These are phyloP conservation scores for Primulina eburnea DNA, from an alignment of 257 asterid species.

Conservation along the genomic window DNA sequence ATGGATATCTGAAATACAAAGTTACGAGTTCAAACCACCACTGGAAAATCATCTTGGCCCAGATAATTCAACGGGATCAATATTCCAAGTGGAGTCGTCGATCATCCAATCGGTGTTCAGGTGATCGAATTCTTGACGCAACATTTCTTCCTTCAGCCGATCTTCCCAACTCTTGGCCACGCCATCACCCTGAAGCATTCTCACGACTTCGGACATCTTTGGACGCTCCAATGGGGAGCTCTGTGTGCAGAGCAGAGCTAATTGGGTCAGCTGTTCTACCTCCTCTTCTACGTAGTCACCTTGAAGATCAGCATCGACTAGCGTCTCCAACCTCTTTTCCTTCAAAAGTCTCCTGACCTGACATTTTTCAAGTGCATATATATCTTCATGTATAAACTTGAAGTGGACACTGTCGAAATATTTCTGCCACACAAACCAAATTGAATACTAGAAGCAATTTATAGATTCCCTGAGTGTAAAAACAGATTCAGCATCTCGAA, in stretches of 20 bases:
- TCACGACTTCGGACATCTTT: conserved; percentile 87
- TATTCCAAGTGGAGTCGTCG: conserved; percentile 58
- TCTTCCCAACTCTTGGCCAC: conserved; percentile 95
- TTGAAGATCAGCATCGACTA: conserved; percentile 71
- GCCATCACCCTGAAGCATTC: conserved; percentile 96
- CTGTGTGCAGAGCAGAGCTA: conserved; percentile 86
- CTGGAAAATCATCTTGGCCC: conserved; percentile 64
- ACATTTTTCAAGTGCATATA: not conserved
- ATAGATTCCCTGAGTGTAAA: not conserved
- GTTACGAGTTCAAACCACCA: not conserved
- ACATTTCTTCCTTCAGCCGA: conserved; percentile 88
- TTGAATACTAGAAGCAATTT: too few relatives aligned
- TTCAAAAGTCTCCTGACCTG: conserved; percentile 84
- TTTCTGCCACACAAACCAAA: not conserved
- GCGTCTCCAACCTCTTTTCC: conserved; percentile 69
- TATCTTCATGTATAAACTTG: not conserved
- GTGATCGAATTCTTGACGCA: conserved; percentile 54
- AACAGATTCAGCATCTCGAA: not conserved
- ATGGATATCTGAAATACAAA: not conserved
- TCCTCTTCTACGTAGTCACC: conserved; percentile 71
- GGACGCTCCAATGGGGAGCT: conserved; percentile 77
- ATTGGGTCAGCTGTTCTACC: conserved; percentile 83
- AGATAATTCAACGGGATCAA: conserved; percentile 74
- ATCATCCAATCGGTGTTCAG: conserved; percentile 61
- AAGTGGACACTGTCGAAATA: not conserved